Evolutionary conservation across 192 early-diverging fungal genomes (phyloP).

Genomic region (Backusella sp.): DNA sequence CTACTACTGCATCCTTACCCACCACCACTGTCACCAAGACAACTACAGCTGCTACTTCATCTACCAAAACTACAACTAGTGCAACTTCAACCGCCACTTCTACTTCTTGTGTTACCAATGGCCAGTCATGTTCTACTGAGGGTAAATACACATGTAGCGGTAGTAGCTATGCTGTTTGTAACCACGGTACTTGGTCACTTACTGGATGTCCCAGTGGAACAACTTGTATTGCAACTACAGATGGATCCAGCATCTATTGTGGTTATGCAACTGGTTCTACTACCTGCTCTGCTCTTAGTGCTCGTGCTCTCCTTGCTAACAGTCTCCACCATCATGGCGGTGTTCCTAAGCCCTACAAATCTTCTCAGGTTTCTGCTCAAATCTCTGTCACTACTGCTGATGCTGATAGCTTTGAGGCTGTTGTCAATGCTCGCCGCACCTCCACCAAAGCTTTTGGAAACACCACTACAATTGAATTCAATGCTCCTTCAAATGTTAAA

Average conservation of each 20-base stretch:
- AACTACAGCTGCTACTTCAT: not conserved
- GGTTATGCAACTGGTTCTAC: constrained; percentile 7
- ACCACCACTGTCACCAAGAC: not conserved
- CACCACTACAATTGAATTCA: constrained; percentile 16
- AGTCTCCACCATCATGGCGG: not conserved
- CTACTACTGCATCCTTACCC: not conserved
- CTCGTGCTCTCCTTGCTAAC: not conserved
- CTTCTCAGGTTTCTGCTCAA: constrained; percentile 17
- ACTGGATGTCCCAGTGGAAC: constrained; percentile 43
- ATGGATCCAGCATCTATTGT: constrained; percentile 41
- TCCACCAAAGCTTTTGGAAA: constrained; percentile 9
- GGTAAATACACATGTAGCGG: constrained; percentile 44
- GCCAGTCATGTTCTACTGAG: constrained; percentile 37
- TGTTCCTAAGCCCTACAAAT: constrained; percentile 16
- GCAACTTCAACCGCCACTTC: not conserved
- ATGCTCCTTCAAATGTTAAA: not conserved
- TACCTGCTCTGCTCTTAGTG: not conserved
- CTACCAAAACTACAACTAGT: not conserved
- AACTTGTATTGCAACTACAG: constrained; percentile 41
- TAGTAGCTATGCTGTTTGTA: constrained; percentile 43
- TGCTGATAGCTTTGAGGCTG: not conserved
- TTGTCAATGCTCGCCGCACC: constrained; percentile 26
- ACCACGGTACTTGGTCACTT: constrained; percentile 43
- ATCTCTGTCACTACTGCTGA: not conserved
- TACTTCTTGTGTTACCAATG: constrained; percentile 25